These are phyloP conservation scores for Yamadazyma sp. DNA, from an alignment of 1,139 yeast species.

Conservation along the genomic window DNA sequence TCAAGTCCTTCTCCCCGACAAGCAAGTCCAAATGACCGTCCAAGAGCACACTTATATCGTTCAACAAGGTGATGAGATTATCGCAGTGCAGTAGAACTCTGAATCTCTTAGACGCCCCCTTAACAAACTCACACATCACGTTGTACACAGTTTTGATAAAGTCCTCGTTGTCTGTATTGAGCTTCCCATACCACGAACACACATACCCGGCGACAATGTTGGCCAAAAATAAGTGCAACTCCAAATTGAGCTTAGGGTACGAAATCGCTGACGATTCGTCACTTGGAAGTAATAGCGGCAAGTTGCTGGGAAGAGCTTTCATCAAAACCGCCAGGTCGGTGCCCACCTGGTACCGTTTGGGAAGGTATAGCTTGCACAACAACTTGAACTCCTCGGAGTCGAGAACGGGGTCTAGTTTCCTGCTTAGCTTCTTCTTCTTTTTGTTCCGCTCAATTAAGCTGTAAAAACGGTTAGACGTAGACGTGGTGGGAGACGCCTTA, in stretches of 20 bases:
- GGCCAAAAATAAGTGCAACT: conserved; percentile 38
- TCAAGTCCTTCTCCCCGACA: conserved; percentile 16
- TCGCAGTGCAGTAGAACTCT: conserved; percentile 15
- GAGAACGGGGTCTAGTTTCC: conserved; percentile 10
- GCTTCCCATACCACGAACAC: conserved; percentile 42
- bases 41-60: conserved; percentile 27
- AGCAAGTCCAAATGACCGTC: conserved; percentile 28
- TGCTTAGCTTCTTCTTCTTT: conserved; percentile 8
- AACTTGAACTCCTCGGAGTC: conserved; percentile 32
- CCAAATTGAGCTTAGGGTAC: conserved; percentile 29
- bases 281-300: conserved; percentile 26
- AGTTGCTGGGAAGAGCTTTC: conserved; percentile 25
- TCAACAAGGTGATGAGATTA: conserved; percentile 16
- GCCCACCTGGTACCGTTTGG: conserved; percentile 28
- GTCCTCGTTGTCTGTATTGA: conserved; percentile 40
- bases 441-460: conserved; percentile 14
- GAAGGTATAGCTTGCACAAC: conserved; percentile 35
- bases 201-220: conserved; percentile 35
- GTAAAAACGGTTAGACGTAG: conserved; percentile 17
- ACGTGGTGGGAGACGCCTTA: conserved; percentile 19
- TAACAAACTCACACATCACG: conserved; percentile 29
- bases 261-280: conserved; percentile 14
- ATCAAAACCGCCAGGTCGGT: conserved; percentile 16
- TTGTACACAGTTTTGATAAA: conserved; percentile 33
- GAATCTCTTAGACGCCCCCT: conserved; percentile 24